Percentiles rank a stretch among this genome's conserved stretches.
phyloP scores from a whole-genome alignment of 257 asterid species.

The Lycium barbarum region DNA sequence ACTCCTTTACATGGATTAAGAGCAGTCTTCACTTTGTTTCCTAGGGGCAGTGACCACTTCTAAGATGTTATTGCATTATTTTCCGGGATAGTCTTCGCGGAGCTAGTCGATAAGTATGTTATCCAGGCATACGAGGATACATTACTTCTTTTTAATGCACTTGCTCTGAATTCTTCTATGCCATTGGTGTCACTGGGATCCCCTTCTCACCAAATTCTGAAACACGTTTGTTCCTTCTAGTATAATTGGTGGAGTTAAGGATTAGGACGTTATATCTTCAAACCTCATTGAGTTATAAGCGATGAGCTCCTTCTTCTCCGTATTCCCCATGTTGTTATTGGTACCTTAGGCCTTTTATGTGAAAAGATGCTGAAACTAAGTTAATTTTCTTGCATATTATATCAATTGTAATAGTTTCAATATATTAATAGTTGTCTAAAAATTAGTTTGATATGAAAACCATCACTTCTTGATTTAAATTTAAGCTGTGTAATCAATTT shows the following conservation, averaged over 20 bases:
- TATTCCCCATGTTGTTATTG: background rate
- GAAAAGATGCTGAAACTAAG: conserved; percentile 10
- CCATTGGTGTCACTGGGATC: background rate
- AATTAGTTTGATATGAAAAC: background rate
- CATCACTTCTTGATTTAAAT: conserved; percentile 1
- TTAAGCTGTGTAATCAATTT: background rate
- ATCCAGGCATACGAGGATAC: background rate
- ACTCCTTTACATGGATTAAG: background rate
- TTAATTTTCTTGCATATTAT: conserved; percentile 18
- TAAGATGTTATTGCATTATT: conserved; percentile 1
- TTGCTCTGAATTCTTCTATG: background rate
- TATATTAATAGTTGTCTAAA: background rate
- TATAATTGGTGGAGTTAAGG: conserved; percentile 5
- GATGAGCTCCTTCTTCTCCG: conserved; percentile 4
- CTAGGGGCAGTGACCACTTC: background rate
- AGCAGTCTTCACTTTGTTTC: background rate
- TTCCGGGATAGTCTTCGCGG: background rate
- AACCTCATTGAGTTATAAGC: background rate
- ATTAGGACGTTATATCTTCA: background rate
- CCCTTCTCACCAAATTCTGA: background rate
- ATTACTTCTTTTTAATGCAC: background rate
- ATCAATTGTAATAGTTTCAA: background rate
- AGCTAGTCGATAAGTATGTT: background rate
- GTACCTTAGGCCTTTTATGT: background rate
- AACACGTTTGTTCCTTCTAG: background rate